These are phyloP conservation scores for Coniferiporia sulphurascens DNA, from an alignment of 1,284 basidiomycete genomes.

Conservation along the genomic window DNA sequence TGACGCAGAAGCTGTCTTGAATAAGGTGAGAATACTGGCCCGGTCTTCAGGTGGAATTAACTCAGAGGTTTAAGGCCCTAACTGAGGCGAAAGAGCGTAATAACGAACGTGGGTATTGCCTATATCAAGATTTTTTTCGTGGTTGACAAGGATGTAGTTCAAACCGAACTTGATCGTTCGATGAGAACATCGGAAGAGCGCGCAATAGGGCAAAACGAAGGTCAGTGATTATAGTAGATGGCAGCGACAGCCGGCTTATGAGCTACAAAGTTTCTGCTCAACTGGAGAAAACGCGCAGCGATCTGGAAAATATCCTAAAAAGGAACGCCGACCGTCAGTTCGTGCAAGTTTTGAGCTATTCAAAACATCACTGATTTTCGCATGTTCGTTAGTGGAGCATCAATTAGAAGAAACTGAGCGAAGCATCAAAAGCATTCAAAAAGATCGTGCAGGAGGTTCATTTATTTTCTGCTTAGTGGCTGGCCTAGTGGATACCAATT, in stretches of 20 bases:
- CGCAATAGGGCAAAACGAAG: neutral
- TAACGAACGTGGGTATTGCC: neutral
- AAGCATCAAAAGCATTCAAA: too few relatives aligned
- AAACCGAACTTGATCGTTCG: neutral
- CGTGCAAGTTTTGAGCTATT: neutral
- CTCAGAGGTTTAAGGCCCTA: neutral
- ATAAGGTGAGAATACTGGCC: neutral
- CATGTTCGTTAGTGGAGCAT: too few relatives aligned
- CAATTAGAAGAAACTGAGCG: too few relatives aligned
- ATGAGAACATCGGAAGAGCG: neutral
- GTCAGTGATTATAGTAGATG: neutral
- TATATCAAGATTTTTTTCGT: neutral
- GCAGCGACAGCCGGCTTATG: neutral
- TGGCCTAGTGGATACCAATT: neutral
- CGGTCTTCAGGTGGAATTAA: neutral
- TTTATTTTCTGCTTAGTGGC: neutral
- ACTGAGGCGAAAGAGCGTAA: neutral
- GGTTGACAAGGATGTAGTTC: neutral
- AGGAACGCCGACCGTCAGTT: neutral
- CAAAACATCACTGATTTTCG: too few relatives aligned
- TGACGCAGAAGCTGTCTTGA: neutral
- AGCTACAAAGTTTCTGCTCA: neutral
- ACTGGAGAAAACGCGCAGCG: neutral
- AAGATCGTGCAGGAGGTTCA: neutral
- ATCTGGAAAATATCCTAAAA: neutral